Conservation (phyloP, 176 grass and related monocot species). For the Chrysopogon serrulatus region DNA sequence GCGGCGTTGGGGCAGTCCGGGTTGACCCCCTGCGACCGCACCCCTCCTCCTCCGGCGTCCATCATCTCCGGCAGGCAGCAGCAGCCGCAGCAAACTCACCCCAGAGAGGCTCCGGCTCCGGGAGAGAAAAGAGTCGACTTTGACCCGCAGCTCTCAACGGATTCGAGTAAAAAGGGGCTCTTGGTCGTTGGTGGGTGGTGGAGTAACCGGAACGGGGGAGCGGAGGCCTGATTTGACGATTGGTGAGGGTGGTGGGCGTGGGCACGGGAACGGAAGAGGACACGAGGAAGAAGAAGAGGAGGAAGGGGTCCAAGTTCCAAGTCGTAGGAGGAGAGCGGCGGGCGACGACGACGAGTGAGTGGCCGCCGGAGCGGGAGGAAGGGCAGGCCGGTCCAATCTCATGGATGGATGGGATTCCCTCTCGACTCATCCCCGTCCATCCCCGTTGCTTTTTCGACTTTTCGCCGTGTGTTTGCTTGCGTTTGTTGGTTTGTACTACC, state of each 20-base stretch:
- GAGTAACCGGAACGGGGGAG: background rate
- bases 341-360: background rate
- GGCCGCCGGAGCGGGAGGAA: background rate
- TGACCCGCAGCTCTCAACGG: background rate
- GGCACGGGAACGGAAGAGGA: too few species aligned
- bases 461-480: background rate
- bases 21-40: constrained; percentile 27
- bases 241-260: background rate
- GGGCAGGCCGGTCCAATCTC: background rate
- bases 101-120: background rate
- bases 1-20: constrained; percentile 56
- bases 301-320: constrained; percentile 1
- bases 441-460: background rate
- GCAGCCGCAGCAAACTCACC: background rate
- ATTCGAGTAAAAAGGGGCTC: background rate
- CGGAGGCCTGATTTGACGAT: background rate
- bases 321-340: background rate
- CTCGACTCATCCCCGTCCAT: background rate
- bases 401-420: constrained; percentile 4
- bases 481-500: background rate
- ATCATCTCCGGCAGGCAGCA: constrained; percentile 19
- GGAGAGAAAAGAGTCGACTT: background rate
- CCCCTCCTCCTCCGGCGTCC: constrained; percentile 6
- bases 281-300: background rate
- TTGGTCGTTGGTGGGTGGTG: background rate